Evolutionary conservation across 2,329 filamentous ascomycete genomes (phyloP).

Genomic region (Trichoderma pleuroti): DNA sequence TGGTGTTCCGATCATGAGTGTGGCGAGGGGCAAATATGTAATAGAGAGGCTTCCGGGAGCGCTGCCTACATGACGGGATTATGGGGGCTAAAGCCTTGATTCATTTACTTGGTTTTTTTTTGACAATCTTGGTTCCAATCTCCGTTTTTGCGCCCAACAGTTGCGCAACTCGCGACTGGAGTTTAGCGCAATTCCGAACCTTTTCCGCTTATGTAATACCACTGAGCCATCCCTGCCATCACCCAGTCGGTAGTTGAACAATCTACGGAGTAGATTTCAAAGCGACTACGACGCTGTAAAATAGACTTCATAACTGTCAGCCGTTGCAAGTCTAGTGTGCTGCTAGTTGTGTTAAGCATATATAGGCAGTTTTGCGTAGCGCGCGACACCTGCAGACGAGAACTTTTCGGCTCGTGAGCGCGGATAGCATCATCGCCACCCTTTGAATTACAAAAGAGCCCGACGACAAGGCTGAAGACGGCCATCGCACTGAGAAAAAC

Average conservation of each 20-base stretch:
- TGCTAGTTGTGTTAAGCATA: not conserved
- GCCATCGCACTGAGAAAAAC: not conserved
- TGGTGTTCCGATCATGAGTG: conserved; percentile 71
- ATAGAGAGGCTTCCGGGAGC: conserved; percentile 89
- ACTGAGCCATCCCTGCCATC: no score
- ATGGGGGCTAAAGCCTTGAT: not conserved
- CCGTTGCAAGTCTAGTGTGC: not conserved
- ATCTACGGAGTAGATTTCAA: not conserved
- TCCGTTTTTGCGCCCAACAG: not conserved
- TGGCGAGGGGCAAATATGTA: conserved; percentile 85
- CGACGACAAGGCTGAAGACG: not conserved
- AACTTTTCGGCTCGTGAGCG: not conserved
- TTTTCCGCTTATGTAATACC: conserved; percentile 5
- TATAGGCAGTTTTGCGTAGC: not conserved
- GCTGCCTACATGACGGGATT: conserved; percentile 50
- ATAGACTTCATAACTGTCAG: not conserved
- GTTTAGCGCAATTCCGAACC: conserved; percentile 15
- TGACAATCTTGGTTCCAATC: not conserved
- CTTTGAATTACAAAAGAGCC: not conserved
- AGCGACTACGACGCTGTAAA: not conserved
- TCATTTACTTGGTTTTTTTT: not conserved
- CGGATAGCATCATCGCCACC: not conserved
- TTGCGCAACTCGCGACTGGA: conserved; percentile 14
- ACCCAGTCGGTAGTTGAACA: no score
- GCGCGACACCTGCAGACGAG: not conserved